Evolutionary conservation across 192 early-diverging fungal genomes (phyloP).

Genomic region (Coemansia sp.): DNA sequence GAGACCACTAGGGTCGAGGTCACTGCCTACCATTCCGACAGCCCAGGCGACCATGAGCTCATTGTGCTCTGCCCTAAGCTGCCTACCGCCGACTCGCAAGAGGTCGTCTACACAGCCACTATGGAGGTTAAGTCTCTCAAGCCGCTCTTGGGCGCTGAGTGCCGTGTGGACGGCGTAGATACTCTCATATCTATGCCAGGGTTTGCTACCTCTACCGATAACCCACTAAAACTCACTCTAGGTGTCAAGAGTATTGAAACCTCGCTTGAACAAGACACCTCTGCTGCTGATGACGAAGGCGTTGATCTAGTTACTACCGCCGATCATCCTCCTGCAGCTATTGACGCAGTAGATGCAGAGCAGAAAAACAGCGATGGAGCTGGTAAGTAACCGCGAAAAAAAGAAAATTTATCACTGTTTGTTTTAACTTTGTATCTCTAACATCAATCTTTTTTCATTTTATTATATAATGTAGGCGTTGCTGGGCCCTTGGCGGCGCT

Average conservation of each 20-base stretch:
- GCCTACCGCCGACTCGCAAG: neutral
- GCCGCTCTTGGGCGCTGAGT: conserved; percentile 19
- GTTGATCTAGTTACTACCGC: conserved; percentile 21
- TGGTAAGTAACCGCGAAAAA: neutral
- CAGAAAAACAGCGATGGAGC: neutral
- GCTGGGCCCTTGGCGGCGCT: conserved; percentile 28
- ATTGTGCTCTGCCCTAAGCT: conserved; percentile 17
- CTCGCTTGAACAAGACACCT: conserved; percentile 3
- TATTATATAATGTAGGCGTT: conserved; percentile 1
- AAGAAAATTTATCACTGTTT: neutral
- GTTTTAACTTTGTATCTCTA: neutral
- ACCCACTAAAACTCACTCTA: too few relatives aligned
- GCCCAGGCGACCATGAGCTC: conserved; percentile 16
- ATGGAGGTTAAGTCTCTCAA: conserved; percentile 22
- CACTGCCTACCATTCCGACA: conserved; percentile 22
- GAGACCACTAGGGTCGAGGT: conserved; percentile 21
- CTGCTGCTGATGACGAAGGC: conserved; percentile 12
- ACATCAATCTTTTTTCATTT: neutral
- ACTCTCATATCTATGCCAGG: conserved; percentile 10
- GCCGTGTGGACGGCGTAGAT: conserved; percentile 21
- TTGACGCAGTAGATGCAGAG: neutral
- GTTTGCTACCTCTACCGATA: neutral
- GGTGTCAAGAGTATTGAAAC: neutral
- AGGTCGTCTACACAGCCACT: conserved; percentile 13
- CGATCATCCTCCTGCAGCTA: conserved; percentile 1